Percentiles rank a stretch among this genome's conserved stretches.
Evolutionary conservation across 306 rosid genomes (phyloP).

Genomic region (Dalbergia oliveri): DNA sequence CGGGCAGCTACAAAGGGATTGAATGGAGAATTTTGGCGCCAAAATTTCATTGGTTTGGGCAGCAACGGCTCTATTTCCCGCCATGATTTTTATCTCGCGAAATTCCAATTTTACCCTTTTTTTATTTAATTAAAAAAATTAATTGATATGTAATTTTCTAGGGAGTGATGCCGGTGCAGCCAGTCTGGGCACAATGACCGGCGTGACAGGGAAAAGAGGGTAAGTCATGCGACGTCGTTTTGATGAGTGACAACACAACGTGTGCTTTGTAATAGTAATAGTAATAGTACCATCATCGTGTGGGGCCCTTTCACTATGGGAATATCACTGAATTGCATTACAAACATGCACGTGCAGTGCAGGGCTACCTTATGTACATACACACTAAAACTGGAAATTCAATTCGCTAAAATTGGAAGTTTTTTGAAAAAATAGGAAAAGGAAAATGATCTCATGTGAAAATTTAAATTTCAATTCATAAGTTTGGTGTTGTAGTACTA

Average conservation of each 20-base stretch:
- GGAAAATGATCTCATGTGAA: too few relatives aligned
- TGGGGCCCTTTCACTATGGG: neutral
- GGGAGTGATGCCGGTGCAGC: slow-evolving; percentile 56
- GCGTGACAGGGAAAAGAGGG: slow-evolving; percentile 14
- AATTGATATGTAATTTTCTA: slow-evolving; percentile 30
- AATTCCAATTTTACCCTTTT: slow-evolving; percentile 52
- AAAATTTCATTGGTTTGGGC: slow-evolving; percentile 52
- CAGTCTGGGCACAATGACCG: slow-evolving; percentile 40
- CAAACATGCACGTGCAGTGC: neutral
- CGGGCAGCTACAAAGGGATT: slow-evolving; percentile 77
- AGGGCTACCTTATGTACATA: neutral
- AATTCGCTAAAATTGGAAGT: neutral
- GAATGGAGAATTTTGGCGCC: slow-evolving; percentile 62
- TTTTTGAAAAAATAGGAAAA: too few relatives aligned
- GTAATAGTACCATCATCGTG: neutral
- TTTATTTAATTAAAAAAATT: neutral
- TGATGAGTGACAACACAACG: neutral
- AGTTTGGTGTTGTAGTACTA: neutral
- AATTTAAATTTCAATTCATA: neutral
- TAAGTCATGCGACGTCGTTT: slow-evolving; percentile 55
- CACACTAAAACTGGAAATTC: neutral
- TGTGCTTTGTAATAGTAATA: too few relatives aligned
- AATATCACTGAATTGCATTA: neutral
- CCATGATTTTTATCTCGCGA: slow-evolving; percentile 29
- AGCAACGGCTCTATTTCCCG: slow-evolving; percentile 99